Evolutionary conservation across 306 rosid genomes (phyloP).

Genomic region (Abrus pulchellus): DNA sequence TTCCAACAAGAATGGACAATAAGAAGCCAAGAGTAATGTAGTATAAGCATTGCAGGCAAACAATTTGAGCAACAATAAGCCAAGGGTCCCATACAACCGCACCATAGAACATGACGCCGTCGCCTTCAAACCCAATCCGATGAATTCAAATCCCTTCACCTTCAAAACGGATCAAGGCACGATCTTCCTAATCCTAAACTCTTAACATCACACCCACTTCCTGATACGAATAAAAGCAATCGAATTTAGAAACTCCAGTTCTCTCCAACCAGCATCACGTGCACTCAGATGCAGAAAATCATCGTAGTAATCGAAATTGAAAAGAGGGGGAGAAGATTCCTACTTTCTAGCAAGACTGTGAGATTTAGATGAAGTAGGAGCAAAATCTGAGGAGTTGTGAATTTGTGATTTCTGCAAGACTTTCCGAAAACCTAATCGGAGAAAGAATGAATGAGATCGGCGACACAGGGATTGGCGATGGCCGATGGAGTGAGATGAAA

Average conservation of each 20-base stretch:
- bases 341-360: conserved; percentile 19
- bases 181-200: conserved; percentile 14
- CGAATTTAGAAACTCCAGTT: conserved; percentile 30
- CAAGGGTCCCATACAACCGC: conserved; percentile 82
- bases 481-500: not conserved
- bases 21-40: conserved; percentile 76
- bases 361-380: conserved; percentile 2
- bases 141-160: not conserved
- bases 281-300: conserved; percentile 50
- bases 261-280: conserved; percentile 17
- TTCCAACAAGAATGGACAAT: conserved; percentile 68
- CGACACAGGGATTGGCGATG: not conserved
- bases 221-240: not conserved
- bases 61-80: conserved; percentile 81
- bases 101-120: conserved; percentile 81
- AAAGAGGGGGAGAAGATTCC: not conserved
- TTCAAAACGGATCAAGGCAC: not conserved
- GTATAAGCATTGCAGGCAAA: conserved; percentile 78
- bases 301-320: not conserved
- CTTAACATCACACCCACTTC: not conserved
- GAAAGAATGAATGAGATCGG: conserved; percentile 9
- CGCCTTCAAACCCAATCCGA: not conserved
- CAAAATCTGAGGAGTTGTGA: not conserved
- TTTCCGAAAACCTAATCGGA: not conserved
- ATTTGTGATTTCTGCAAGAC: not conserved